phyloP scores from a whole-genome alignment of 2,329 filamentous ascomycete species.

The Colletotrichum echinochloae region DNA sequence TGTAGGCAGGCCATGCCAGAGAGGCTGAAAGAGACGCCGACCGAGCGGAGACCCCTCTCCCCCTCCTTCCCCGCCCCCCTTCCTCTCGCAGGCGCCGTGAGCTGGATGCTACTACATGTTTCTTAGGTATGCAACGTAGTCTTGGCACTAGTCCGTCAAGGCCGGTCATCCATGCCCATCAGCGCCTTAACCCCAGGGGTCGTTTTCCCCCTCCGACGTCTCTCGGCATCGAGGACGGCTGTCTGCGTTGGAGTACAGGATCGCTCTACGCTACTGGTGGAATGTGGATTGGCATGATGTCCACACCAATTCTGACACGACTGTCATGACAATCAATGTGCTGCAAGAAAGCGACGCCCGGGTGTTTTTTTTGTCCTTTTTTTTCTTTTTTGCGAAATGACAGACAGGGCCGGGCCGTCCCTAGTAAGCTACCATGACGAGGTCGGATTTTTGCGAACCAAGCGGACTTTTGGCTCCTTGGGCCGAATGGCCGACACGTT shows the following conservation, averaged over 20 bases:
- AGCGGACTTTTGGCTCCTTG: slow-evolving; percentile 5
- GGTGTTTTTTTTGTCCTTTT: no score
- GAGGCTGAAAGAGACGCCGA: slow-evolving; percentile 4
- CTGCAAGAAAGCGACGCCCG: background rate
- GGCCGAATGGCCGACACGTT: slow-evolving; percentile 15
- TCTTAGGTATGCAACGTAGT: slow-evolving; percentile 8
- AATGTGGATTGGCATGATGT: background rate
- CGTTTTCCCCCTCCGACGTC: background rate
- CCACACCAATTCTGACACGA: slow-evolving; percentile 1
- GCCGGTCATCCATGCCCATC: background rate
- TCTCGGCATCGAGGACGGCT: background rate
- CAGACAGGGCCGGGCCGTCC: slow-evolving; percentile 32
- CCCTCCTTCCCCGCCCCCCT: no score
- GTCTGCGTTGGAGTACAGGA: background rate
- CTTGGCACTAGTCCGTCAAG: slow-evolving; percentile 13
- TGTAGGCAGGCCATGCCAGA: background rate
- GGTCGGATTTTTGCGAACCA: background rate
- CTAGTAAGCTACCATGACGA: slow-evolving; percentile 11
- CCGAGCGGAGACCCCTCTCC: background rate
- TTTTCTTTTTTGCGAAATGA: slow-evolving; percentile 12
- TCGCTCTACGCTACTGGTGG: background rate
- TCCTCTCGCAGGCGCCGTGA: background rate
- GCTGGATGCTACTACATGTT: background rate
- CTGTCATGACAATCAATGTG: background rate
- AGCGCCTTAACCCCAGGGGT: background rate